Percentiles rank a stretch among this genome's conserved stretches.
phyloP scores from a whole-genome alignment of 148 eudicot genomes.

The Cornus florida region DNA sequence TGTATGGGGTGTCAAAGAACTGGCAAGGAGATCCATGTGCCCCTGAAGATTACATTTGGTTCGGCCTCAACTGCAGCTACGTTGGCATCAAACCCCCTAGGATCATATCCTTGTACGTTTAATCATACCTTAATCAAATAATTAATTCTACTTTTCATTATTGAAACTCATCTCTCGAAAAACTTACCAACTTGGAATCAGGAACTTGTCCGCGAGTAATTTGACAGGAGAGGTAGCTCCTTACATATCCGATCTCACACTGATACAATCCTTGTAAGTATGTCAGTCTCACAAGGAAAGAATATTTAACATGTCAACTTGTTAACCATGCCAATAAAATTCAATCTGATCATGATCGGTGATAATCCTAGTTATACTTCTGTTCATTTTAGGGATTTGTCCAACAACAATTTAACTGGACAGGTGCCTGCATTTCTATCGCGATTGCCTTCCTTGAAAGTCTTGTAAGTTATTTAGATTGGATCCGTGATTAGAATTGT shows the following conservation, averaged over 20 bases:
- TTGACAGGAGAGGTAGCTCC: slow-evolving; percentile 19
- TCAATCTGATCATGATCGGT: too few species aligned
- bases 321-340: too few species aligned
- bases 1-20: slow-evolving; percentile 12
- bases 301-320: too few species aligned
- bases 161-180: too few species aligned
- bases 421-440: slow-evolving; percentile 22
- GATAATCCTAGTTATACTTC: too few species aligned
- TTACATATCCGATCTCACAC: slow-evolving; percentile 20
- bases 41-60: slow-evolving; percentile 26
- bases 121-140: too few species aligned
- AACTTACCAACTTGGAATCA: neutral
- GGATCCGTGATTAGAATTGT: too few species aligned
- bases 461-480: slow-evolving; percentile 13
- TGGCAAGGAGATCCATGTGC: slow-evolving; percentile 42
- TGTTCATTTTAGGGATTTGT: slow-evolving; percentile 26
- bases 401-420: slow-evolving; percentile 28
- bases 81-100: neutral
- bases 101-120: slow-evolving; percentile 18
- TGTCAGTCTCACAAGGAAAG: too few species aligned
- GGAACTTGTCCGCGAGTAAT: slow-evolving; percentile 27
- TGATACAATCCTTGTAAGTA: slow-evolving; percentile 24
- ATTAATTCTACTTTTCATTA: too few species aligned
- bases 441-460: slow-evolving; percentile 14
- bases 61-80: slow-evolving; percentile 27